Evolutionary conservation across 345 rosid species (phyloP).

Genomic region (Acer campestre): DNA sequence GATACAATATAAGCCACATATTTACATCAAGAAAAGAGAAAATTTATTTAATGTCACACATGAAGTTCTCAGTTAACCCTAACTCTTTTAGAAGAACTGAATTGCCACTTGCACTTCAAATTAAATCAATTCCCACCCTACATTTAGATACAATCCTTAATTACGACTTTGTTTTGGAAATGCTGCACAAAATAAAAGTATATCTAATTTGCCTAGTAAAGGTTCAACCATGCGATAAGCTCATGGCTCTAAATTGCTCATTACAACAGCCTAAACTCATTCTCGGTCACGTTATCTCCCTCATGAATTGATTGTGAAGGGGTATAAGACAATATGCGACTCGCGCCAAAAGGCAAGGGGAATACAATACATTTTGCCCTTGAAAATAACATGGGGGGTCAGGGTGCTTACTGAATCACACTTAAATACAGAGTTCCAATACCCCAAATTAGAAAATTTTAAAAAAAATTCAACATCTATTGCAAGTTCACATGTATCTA

Average conservation of each 20-base stretch:
- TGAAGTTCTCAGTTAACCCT: background rate
- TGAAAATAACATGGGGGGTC: too few species aligned
- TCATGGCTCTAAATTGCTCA: too few species aligned
- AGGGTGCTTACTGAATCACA: too few species aligned
- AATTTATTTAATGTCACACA: background rate
- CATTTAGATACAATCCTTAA: background rate
- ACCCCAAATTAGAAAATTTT: too few species aligned
- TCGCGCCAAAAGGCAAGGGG: too few species aligned
- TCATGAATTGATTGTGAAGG: too few species aligned
- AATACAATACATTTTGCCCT: too few species aligned
- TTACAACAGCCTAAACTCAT: too few species aligned
- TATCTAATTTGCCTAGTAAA: background rate
- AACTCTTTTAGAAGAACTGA: background rate
- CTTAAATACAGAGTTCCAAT: too few species aligned
- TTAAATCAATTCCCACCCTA: background rate
- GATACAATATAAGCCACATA: background rate
- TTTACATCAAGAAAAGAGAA: background rate
- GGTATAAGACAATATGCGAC: too few species aligned
- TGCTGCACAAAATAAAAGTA: background rate
- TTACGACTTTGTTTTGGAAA: background rate
- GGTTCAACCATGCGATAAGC: too few species aligned
- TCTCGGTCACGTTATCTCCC: too few species aligned
- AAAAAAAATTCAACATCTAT: background rate
- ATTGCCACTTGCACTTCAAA: background rate
- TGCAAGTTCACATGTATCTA: background rate